phyloP scores from a whole-genome alignment of 345 rosid species.

The Hibiscus mutabilis region DNA sequence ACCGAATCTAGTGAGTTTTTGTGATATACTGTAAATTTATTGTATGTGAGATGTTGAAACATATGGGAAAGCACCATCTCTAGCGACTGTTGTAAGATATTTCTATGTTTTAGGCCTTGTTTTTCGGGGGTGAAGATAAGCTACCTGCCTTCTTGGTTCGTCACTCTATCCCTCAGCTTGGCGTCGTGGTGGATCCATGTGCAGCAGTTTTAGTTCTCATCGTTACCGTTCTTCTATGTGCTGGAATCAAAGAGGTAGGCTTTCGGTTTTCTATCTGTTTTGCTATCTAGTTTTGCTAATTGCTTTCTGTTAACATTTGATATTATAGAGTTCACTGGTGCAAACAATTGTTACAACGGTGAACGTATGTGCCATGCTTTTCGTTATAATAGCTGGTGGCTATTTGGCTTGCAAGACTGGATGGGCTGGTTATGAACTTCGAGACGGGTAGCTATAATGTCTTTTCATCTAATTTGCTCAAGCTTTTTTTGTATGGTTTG shows the following conservation, averaged over 20 bases:
- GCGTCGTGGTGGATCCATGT: slow-evolving; percentile 76
- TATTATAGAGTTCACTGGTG: slow-evolving; percentile 47
- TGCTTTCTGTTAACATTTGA: slow-evolving; percentile 5
- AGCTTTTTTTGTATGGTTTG: background rate
- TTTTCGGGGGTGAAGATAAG: slow-evolving; percentile 72
- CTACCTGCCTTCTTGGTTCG: slow-evolving; percentile 69
- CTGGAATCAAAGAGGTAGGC: slow-evolving; percentile 85
- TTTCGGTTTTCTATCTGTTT: background rate
- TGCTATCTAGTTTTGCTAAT: background rate
- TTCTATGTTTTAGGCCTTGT: slow-evolving; percentile 43
- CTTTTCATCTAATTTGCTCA: background rate
- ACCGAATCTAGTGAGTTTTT: slow-evolving; percentile 57
- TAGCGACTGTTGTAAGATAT: background rate
- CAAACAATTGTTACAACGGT: slow-evolving; percentile 55
- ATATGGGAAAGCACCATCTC: background rate
- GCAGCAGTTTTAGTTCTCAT: slow-evolving; percentile 63
- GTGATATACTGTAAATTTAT: background rate
- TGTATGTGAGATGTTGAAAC: background rate
- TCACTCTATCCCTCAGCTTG: slow-evolving; percentile 64
- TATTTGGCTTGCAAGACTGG: slow-evolving; percentile 51
- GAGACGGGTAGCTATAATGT: slow-evolving; percentile 34
- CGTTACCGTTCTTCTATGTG: slow-evolving; percentile 70
- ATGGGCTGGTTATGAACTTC: slow-evolving; percentile 58
- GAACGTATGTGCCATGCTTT: slow-evolving; percentile 55
- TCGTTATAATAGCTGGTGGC: slow-evolving; percentile 44